Conservation (phyloP, 2,329 filamentous ascomycete species). For the Aquanectria penicillioides region DNA sequence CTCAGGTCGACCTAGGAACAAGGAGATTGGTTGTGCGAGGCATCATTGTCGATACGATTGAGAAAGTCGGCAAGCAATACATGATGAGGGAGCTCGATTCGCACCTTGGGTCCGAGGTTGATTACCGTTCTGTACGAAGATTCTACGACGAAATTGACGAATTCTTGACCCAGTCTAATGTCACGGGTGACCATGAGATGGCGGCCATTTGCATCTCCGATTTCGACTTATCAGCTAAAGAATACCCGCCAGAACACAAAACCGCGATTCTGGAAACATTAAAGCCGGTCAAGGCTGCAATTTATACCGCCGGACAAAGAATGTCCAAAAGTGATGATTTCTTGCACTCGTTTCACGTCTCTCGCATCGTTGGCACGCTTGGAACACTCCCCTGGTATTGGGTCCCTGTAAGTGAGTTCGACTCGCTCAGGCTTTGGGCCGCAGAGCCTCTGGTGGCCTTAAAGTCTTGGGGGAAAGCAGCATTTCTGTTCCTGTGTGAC, state of each 20-base stretch:
- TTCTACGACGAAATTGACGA: conserved; percentile 42
- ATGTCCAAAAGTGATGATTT: conserved; percentile 24
- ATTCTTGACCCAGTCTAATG: conserved; percentile 26
- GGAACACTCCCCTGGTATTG: conserved; percentile 41
- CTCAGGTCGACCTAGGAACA: conserved; percentile 12
- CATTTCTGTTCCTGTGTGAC: conserved; percentile 1
- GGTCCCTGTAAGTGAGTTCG: conserved; percentile 27
- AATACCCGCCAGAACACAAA: too few species aligned
- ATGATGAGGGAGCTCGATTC: conserved; percentile 8
- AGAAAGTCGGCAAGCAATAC: conserved; percentile 28
- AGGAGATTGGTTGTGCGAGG: conserved; percentile 32
- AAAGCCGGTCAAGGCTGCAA: too few species aligned
- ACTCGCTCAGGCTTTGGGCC: conserved; percentile 30
- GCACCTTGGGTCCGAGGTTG: conserved; percentile 20
- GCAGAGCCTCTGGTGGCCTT: conserved; percentile 22
- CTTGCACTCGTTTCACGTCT: conserved; percentile 24
- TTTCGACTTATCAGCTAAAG: conserved; percentile 31
- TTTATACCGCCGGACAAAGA: too few species aligned
- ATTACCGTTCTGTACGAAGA: conserved; percentile 32
- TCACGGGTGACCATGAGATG: not conserved
- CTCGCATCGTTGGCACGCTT: conserved; percentile 34
- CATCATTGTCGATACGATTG: conserved; percentile 35
- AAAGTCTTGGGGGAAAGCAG: conserved; percentile 1
- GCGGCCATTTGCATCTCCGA: conserved; percentile 32
- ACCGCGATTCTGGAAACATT: too few species aligned